These are phyloP conservation scores for Talaromyces sp. DNA, from an alignment of 2,329 filamentous ascomycete genomes.

Conservation along the genomic window DNA sequence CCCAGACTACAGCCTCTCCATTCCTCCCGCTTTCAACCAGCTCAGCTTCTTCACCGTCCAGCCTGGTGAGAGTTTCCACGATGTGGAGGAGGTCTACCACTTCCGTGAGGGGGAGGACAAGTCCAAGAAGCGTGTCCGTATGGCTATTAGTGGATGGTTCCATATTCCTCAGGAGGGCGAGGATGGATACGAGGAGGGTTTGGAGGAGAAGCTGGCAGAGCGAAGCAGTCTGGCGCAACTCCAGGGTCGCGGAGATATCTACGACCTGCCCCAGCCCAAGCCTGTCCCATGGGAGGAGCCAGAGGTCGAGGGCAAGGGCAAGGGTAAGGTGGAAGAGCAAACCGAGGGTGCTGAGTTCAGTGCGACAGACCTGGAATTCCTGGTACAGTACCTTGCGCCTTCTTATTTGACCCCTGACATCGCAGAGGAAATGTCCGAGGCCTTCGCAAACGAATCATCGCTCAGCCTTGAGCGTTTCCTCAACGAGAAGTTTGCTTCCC, in stretches of 20 bases:
- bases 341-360: slow-evolving; percentile 63
- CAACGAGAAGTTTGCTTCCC: slow-evolving; percentile 72
- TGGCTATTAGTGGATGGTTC: slow-evolving; percentile 99
- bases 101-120: slow-evolving; percentile 62
- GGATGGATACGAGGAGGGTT: slow-evolving; percentile 83
- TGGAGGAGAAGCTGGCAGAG: slow-evolving; percentile 84
- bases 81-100: slow-evolving; percentile 96
- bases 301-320: slow-evolving; percentile 42
- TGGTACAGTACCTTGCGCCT: slow-evolving; percentile 86
- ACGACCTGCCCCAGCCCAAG: slow-evolving; percentile 74
- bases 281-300: slow-evolving; percentile 49
- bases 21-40: slow-evolving; percentile 96
- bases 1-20: slow-evolving; percentile 76
- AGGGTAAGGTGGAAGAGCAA: slow-evolving; percentile 49
- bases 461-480: slow-evolving; percentile 81
- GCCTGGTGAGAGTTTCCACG: slow-evolving; percentile 98
- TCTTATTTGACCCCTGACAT: slow-evolving; percentile 92
- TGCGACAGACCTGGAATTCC: slow-evolving; percentile 80
- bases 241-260: slow-evolving; percentile 86
- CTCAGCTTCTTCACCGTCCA: slow-evolving; percentile 97
- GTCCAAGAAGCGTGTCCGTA: slow-evolving; percentile 69
- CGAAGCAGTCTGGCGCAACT: slow-evolving; percentile 92
- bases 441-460: slow-evolving; percentile 81
- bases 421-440: slow-evolving; percentile 75
- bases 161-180: slow-evolving; percentile 96